Base-by-base conservation (phyloP, 306 rosid species). In the Cucumis melo region DNA sequence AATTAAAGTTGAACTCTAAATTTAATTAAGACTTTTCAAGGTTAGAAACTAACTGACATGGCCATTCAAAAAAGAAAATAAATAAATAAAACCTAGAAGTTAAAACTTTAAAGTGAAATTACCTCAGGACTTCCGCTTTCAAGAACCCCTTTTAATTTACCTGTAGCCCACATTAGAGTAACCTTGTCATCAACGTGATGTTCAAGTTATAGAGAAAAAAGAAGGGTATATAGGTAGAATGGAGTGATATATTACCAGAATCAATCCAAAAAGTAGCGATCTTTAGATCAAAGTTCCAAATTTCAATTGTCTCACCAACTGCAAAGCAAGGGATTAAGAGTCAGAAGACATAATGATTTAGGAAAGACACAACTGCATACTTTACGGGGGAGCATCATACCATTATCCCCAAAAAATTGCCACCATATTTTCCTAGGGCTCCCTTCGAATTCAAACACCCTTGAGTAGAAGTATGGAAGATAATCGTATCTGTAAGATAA, bases 61-160 rank as follows among this genome's bases (percentile, higher is more conserved):
- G 15, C 19, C 38, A 59, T 57, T 46, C 65, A 27, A 27, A 60
- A 24, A 65, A 38, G 0, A 24, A 59, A 59, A 64, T 36, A 36
- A 6, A 61, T 46, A 46, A 44, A 42, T 42, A 42, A 10, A 46
- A 46, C 5, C 68, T 24, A 44, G 13, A 23, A 24, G 36, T 72
- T 46, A 46, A 14, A 15, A 21, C 13, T 44, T 42, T 1, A 48
- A 13, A 27, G 29, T 23, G 24, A 54, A 32, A 54, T 74, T 91
- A 94, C 98, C 97, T 91, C 92, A 5, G 96, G 80, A 75, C 91
- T 94, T 80, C 96, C 98, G 62, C 96, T 94, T 85, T 94, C 96
- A 75, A 94, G 85, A 57, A 94, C 93, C 80, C 98, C 97, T 82
- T 90, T 94, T 70, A 94, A 84, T 88, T 89, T 91, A 79, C 91